These are phyloP conservation scores for Rhizoctonia solani DNA, from an alignment of 1,284 basidiomycete species.

Conservation along the genomic window DNA sequence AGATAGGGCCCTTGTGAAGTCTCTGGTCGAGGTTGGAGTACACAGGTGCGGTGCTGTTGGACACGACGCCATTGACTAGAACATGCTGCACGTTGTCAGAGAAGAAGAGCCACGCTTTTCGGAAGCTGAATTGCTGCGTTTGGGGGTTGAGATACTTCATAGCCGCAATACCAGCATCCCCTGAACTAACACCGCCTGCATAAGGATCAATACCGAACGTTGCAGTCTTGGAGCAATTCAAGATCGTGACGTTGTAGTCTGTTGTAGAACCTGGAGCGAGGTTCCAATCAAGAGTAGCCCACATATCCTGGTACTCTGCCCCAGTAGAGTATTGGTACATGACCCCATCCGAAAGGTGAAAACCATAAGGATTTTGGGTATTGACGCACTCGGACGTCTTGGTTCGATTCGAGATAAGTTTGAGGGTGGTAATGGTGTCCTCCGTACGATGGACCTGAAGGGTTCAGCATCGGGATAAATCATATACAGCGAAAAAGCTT, in stretches of 20 bases:
- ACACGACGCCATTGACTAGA: slow-evolving; percentile 58
- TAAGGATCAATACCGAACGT: slow-evolving; percentile 56
- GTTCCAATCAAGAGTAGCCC: slow-evolving; percentile 73
- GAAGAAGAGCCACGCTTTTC: slow-evolving; percentile 75
- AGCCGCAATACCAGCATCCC: slow-evolving; percentile 35
- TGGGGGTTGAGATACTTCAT: slow-evolving; percentile 52
- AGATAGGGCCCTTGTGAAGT: slow-evolving; percentile 50
- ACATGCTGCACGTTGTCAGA: slow-evolving; percentile 63
- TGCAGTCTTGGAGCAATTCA: slow-evolving; percentile 51
- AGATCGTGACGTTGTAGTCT: slow-evolving; percentile 58
- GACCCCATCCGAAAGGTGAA: slow-evolving; percentile 68
- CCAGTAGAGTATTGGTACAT: slow-evolving; percentile 65
- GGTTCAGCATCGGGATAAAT: slow-evolving; percentile 25
- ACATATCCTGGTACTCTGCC: slow-evolving; percentile 68
- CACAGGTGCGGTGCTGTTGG: slow-evolving; percentile 53
- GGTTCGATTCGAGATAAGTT: slow-evolving; percentile 66
- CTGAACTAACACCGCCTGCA: slow-evolving; percentile 57
- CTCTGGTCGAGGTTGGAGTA: slow-evolving; percentile 69
- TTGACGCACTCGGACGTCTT: slow-evolving; percentile 68
- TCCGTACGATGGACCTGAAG: slow-evolving; percentile 61
- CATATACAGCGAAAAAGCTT: no score
- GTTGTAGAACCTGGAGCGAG: slow-evolving; percentile 69
- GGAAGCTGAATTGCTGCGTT: slow-evolving; percentile 59
- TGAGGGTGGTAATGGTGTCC: slow-evolving; percentile 62
- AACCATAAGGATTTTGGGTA: slow-evolving; percentile 63